These are phyloP conservation scores for Fraxinus velutina DNA, from an alignment of 305 asterid species.

Conservation along the genomic window DNA sequence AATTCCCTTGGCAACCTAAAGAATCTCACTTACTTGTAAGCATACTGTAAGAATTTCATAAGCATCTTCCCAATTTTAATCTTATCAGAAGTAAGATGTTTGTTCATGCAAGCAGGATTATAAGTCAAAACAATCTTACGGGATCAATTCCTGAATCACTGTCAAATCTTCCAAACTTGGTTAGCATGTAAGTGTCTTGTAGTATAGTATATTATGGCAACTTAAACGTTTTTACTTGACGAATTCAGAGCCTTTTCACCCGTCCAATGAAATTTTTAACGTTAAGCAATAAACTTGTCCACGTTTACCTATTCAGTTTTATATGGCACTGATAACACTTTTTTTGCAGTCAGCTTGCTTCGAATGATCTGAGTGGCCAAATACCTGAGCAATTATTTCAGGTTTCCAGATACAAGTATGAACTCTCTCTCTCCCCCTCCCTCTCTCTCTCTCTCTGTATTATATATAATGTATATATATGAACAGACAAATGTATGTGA, in stretches of 20 bases:
- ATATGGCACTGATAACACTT: constrained; percentile 16
- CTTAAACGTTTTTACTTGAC: neutral
- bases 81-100: constrained; percentile 17
- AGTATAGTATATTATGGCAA: neutral
- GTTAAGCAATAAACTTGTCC: neutral
- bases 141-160: constrained; percentile 80
- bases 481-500: neutral
- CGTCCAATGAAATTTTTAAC: neutral
- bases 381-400: constrained; percentile 63
- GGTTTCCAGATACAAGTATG: constrained; percentile 75
- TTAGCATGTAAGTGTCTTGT: constrained; percentile 49
- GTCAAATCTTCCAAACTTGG: constrained; percentile 47
- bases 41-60: neutral
- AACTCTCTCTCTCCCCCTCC: neutral
- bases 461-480: neutral
- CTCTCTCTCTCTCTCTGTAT: neutral
- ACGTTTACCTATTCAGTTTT: neutral
- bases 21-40: constrained; percentile 75
- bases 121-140: constrained; percentile 66
- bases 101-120: constrained; percentile 46
- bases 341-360: constrained; percentile 72
- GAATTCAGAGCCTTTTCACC: neutral
- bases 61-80: neutral
- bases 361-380: constrained; percentile 59
- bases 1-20: constrained; percentile 70